A percentile compares a stretch with the other conserved stretches of the same genome.
Evolutionary conservation across 192 early-diverging fungal species (phyloP).

Genomic region (Podila horticola): DNA sequence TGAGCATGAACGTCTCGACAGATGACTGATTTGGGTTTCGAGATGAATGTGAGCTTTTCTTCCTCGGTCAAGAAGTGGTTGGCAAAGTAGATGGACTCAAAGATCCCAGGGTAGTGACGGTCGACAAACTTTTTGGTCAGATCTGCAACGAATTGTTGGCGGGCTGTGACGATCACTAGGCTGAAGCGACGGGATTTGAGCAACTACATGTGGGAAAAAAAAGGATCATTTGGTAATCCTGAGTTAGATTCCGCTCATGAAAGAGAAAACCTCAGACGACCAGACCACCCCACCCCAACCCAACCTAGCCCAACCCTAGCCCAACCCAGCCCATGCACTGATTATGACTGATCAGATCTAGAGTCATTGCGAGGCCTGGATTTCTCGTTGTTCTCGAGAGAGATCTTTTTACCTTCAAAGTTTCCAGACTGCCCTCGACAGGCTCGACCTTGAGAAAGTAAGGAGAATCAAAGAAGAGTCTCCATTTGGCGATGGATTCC

Average conservation of each 20-base stretch:
- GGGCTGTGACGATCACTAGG: slow-evolving; percentile 67
- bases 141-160: slow-evolving; percentile 67
- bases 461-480: slow-evolving; percentile 63
- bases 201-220: slow-evolving; percentile 17
- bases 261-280: not conserved
- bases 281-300: not conserved
- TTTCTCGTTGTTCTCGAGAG: not conserved
- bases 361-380: too few species aligned
- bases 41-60: slow-evolving; percentile 61
- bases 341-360: too few species aligned
- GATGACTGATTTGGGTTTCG: slow-evolving; percentile 65
- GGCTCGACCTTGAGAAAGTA: slow-evolving; percentile 64
- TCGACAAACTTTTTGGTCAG: slow-evolving; percentile 68
- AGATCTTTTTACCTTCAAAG: slow-evolving; percentile 52
- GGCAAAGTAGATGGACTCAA: slow-evolving; percentile 72
- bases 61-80: slow-evolving; percentile 62
- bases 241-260: too few species aligned
- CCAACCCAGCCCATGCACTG: not conserved
- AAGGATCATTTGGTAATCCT: not conserved
- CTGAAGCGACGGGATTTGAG: slow-evolving; percentile 62
- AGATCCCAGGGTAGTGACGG: slow-evolving; percentile 65
- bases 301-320: too few species aligned
- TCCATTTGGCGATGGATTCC: slow-evolving; percentile 62
- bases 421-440: slow-evolving; percentile 62
- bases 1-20: slow-evolving; percentile 66